These are phyloP conservation scores for Periconia sp. DNA, from an alignment of 2,329 filamentous ascomycete species.

Conservation along the genomic window DNA sequence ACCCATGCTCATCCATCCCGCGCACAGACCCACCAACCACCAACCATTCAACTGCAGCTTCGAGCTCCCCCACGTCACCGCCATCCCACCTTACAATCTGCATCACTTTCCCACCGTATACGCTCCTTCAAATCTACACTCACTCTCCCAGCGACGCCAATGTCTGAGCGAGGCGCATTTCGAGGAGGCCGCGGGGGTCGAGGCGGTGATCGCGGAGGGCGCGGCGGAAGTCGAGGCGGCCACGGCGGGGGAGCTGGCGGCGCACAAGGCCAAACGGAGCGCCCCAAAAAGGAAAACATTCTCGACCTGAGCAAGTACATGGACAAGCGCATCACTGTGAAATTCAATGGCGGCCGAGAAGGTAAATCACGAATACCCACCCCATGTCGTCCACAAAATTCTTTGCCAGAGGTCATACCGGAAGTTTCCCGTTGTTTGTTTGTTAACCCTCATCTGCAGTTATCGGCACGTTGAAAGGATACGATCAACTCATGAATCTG, in stretches of 20 bases:
- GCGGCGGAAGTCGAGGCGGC: constrained; percentile 40
- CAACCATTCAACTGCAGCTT: constrained; percentile 1
- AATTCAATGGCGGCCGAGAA: constrained; percentile 93
- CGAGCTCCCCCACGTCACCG: constrained; percentile 22
- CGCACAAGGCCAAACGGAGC: constrained; percentile 52
- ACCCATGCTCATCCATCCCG: too few relatives aligned
- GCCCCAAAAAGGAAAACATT: constrained; percentile 98
- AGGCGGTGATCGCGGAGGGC: constrained; percentile 46
- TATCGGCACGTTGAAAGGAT: constrained; percentile 86
- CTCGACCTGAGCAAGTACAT: constrained; percentile 94
- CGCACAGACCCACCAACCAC: constrained; percentile 1
- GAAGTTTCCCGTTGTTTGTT: not conserved
- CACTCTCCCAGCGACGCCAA: constrained; percentile 26
- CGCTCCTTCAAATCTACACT: constrained; percentile 10
- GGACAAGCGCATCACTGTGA: constrained; percentile 93
- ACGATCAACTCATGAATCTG: constrained; percentile 96
- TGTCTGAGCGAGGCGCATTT: constrained; percentile 60
- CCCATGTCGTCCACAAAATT: not conserved
- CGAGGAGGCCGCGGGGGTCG: constrained; percentile 47
- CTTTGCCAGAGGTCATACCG: too few relatives aligned
- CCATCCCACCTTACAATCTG: constrained; percentile 2
- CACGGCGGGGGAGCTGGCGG: constrained; percentile 31
- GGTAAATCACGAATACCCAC: constrained; percentile 53
- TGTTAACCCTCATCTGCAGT: constrained; percentile 55
- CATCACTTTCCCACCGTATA: constrained; percentile 5